phyloP scores from a whole-genome alignment of 2,329 filamentous ascomycete species.

The Fonsecaea nubica region DNA sequence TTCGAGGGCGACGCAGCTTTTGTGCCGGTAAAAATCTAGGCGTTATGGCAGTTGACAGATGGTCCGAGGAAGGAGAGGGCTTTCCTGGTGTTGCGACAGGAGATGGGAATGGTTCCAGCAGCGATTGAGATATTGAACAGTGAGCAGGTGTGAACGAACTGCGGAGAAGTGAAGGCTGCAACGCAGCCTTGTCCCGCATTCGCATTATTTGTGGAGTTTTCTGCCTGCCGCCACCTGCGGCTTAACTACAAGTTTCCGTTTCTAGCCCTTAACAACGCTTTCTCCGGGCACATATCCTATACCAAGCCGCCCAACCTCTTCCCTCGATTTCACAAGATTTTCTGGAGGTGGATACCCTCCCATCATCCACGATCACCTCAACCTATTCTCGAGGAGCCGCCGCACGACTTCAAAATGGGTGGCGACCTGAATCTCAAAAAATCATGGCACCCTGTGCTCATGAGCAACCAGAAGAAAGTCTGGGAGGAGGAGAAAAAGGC shows the following conservation, averaged over 20 bases:
- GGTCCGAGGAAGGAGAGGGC: not conserved
- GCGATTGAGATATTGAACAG: not conserved
- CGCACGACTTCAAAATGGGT: constrained; percentile 69
- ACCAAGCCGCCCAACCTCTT: not conserved
- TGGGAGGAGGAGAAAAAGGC: constrained; percentile 93
- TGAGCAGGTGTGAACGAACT: not conserved
- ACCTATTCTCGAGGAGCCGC: not conserved
- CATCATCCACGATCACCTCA: not conserved
- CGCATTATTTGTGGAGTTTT: constrained; percentile 22
- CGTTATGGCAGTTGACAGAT: not conserved
- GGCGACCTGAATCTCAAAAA: constrained; percentile 80
- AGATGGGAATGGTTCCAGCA: not conserved
- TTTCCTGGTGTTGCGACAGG: not conserved
- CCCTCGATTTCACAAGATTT: not conserved
- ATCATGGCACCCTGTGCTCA: constrained; percentile 88
- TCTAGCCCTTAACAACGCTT: not conserved
- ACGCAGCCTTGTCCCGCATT: constrained; percentile 13
- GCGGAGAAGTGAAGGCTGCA: constrained; percentile 4
- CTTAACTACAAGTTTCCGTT: not conserved
- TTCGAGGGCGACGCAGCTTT: not conserved
- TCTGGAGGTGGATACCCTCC: not conserved
- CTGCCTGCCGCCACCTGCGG: not conserved
- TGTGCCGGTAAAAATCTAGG: not conserved
- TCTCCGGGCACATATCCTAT: not conserved
- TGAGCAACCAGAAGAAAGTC: constrained; percentile 88